Evolutionary conservation across 2,329 filamentous ascomycete genomes (phyloP).

Genomic region (Pseudogymnoascus sp.): DNA sequence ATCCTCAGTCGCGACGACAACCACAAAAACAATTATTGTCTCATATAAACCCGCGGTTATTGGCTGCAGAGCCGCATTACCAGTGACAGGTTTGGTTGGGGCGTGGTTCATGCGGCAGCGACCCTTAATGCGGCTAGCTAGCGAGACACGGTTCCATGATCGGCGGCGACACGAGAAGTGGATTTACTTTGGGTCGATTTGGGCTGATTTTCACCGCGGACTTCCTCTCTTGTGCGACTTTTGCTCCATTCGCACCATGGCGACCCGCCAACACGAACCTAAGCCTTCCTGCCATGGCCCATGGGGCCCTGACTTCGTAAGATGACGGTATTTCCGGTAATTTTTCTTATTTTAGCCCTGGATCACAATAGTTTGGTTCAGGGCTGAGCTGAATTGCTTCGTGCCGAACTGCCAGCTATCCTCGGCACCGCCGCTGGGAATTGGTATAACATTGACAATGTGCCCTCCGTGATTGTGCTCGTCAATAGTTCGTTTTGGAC

Average conservation of each 20-base stretch:
- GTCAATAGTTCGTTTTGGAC: not conserved
- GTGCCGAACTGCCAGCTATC: not conserved
- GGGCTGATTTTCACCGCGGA: not conserved
- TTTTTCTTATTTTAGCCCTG: constrained; percentile 3
- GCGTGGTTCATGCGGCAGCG: not conserved
- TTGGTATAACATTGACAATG: not conserved
- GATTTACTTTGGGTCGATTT: not conserved
- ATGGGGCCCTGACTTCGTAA: constrained; percentile 7
- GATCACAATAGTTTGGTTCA: not conserved
- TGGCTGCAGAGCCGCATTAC: not conserved
- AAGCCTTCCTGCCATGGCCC: not conserved
- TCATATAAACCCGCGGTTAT: not conserved
- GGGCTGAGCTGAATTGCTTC: not conserved
- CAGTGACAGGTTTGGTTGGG: not conserved
- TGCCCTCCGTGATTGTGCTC: not conserved
- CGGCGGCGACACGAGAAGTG: constrained; percentile 1
- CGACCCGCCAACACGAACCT: constrained; percentile 4
- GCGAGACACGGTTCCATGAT: not conserved
- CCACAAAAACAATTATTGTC: not conserved
- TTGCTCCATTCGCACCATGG: not conserved
- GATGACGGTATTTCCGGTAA: not conserved
- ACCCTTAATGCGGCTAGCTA: not conserved
- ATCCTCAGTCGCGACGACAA: not conserved
- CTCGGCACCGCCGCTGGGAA: not conserved
- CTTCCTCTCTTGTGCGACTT: not conserved